A percentile compares a stretch with the other conserved stretches of the same genome.
Evolutionary conservation across 768 basidiomycete species (phyloP).

Genomic region (Tricholoma saponaceum): DNA sequence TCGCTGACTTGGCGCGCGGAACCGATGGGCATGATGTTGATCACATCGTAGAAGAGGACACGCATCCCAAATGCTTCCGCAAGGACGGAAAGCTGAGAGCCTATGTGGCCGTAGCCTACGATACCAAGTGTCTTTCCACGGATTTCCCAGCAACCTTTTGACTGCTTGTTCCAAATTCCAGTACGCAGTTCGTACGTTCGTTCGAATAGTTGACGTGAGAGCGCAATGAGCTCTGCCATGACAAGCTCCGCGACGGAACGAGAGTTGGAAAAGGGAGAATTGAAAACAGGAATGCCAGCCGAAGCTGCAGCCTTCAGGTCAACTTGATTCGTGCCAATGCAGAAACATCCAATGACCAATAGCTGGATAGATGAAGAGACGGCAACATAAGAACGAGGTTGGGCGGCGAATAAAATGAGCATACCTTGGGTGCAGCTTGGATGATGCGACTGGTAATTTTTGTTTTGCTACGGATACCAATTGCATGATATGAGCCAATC

Average conservation of each 20-base stretch:
- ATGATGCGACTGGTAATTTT: slow-evolving; percentile 91
- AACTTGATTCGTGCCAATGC: slow-evolving; percentile 98
- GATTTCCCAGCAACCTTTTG: slow-evolving; percentile 97
- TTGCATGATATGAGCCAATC: slow-evolving; percentile 82
- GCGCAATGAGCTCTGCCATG: slow-evolving; percentile 86
- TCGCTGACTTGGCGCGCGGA: slow-evolving; percentile 87
- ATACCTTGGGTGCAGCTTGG: slow-evolving; percentile 80
- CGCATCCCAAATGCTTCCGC: slow-evolving; percentile 95
- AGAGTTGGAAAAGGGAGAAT: slow-evolving; percentile 98
- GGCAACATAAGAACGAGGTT: neutral
- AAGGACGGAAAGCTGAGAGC: slow-evolving; percentile 93
- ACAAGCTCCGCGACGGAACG: slow-evolving; percentile 99
- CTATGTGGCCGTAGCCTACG: slow-evolving; percentile 98
- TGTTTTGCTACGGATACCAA: slow-evolving; percentile 97
- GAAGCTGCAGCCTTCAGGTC: slow-evolving; percentile 80
- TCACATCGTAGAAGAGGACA: slow-evolving; percentile 91
- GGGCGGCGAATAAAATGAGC: slow-evolving; percentile 13
- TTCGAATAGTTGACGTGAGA: slow-evolving; percentile 92
- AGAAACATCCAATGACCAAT: slow-evolving; percentile 96
- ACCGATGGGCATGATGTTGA: slow-evolving; percentile 97
- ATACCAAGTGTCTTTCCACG: slow-evolving; percentile 98
- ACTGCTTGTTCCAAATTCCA: slow-evolving; percentile 98
- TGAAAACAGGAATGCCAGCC: slow-evolving; percentile 96
- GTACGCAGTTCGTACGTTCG: slow-evolving; percentile 82
- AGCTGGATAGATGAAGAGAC: slow-evolving; percentile 58